phyloP scores from a whole-genome alignment of 1,284 basidiomycete species.

The Cystobasidium slooffiae region DNA sequence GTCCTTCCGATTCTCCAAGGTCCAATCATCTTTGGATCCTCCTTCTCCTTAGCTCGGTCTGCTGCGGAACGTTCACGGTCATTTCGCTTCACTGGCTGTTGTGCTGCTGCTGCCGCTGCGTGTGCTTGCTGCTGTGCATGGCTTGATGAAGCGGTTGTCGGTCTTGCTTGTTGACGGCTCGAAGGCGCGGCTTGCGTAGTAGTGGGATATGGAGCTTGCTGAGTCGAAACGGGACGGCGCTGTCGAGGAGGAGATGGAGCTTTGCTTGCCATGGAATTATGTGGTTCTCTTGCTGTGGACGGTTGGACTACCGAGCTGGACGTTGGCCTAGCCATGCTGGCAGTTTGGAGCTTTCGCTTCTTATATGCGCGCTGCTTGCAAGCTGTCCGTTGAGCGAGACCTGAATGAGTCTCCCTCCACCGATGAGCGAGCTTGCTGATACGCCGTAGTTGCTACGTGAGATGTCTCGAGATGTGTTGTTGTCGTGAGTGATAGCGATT shows the following conservation, averaged over 20 bases:
- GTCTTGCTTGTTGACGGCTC: slow-evolving; percentile 37
- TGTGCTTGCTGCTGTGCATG: background rate
- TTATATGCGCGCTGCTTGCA: background rate
- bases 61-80: slow-evolving; percentile 40
- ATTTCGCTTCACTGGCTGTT: slow-evolving; percentile 23
- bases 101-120: slow-evolving; percentile 16
- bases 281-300: background rate
- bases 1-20: slow-evolving; percentile 92
- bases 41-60: slow-evolving; percentile 52
- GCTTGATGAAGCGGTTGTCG: slow-evolving; percentile 9
- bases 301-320: slow-evolving; percentile 18
- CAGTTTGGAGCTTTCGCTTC: background rate
- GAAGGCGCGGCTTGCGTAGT: slow-evolving; percentile 30
- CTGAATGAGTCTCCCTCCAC: background rate
- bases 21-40: slow-evolving; percentile 68
- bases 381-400: slow-evolving; percentile 5
- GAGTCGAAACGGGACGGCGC: slow-evolving; percentile 33
- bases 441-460: background rate
- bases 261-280: slow-evolving; percentile 23
- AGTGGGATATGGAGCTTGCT: slow-evolving; percentile 5
- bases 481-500: background rate
- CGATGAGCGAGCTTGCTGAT: background rate
- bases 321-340: slow-evolving; percentile 36
- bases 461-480: background rate
- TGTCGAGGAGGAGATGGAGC: slow-evolving; percentile 37